Base-by-base conservation (phyloP, 2,329 filamentous ascomycete genomes). In the Diaporthe nobilis region DNA sequence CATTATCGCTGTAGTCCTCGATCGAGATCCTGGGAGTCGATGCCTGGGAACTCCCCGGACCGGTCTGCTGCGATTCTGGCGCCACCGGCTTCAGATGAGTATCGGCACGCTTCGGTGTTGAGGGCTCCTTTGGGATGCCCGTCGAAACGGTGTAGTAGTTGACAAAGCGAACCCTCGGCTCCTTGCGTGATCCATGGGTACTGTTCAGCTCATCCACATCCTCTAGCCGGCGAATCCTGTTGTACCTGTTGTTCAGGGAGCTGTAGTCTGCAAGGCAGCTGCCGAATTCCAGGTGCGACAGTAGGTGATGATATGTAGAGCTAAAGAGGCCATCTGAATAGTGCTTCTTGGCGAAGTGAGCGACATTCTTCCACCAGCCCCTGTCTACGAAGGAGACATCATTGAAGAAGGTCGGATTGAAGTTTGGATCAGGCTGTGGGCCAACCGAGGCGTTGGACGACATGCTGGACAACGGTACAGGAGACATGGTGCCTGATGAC, bases 121-220 rank as follows among this genome's bases (percentile, higher is more conserved):
- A 42, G 12, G 72, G 82, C 73, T 83, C 82, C 79, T 94, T 95
- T 2, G 89, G 88, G 75, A 91, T 88, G 4, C 95, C 95, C 13
- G 93, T 93, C 78, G 94, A 95, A n/a, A 94, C 90, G 1, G 95
- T 98, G 82, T 96, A 98, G 82, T 98, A 98, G 81, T 98, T 98
- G 75, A 95, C 88, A 80, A 98, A 98, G 22, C 95, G 90, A 15
- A 97, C 90, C 71, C 93, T 87, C 3, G 87, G 85, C 2, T 85
- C 80, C 4, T 85, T 78, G 57, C 87, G 85, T 31, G 81, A 78
- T n/a, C 80, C 78, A 3, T 79, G 79, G 15, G 67, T 67, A 67
- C 60, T 74, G 71, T 71, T 80, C 77, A 89, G 79, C 77, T 93
- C 91, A 74, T 94, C 90, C 6, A 92, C 86, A 80, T 94, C 92